Conservation (phyloP, 176 grass and related monocot species). For the Melocanna baccifera region DNA sequence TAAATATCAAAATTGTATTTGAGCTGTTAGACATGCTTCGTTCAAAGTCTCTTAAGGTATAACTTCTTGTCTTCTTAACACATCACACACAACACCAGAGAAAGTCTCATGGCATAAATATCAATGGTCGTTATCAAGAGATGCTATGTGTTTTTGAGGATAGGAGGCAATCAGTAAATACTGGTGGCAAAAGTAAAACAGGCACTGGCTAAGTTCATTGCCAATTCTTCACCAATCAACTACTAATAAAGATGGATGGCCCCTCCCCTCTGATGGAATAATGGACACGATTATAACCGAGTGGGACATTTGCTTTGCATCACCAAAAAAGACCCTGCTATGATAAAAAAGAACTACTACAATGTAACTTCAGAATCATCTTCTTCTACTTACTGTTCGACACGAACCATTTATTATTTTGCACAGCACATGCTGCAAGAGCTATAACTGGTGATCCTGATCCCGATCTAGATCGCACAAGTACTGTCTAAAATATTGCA, state of each 20-base stretch:
- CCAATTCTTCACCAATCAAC: not conserved
- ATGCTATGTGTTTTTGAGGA: not conserved
- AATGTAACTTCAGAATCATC: not conserved
- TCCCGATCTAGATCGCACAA: not conserved
- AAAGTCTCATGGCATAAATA: conserved; percentile 27
- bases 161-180: not conserved
- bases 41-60: not conserved
- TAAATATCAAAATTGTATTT: too few species aligned
- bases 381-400: conserved; percentile 10
- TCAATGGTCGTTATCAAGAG: conserved; percentile 25
- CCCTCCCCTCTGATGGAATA: too few species aligned
- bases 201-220: not conserved
- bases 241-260: too few species aligned
- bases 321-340: not conserved
- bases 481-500: not conserved
- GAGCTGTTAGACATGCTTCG: not conserved
- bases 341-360: conserved; percentile 1
- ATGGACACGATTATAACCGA: not conserved
- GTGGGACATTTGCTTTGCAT: not conserved
- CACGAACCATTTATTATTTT: conserved; percentile 1
- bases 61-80: not conserved
- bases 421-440: not conserved
- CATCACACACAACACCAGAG: not conserved
- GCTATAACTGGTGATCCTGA: not conserved
- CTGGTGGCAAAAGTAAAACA: not conserved